Evolutionary conservation across 2,329 filamentous ascomycete genomes (phyloP), one percentile per base, ranked within the genome.

Genomic region (Lasiodiplodia sp.): DNA sequence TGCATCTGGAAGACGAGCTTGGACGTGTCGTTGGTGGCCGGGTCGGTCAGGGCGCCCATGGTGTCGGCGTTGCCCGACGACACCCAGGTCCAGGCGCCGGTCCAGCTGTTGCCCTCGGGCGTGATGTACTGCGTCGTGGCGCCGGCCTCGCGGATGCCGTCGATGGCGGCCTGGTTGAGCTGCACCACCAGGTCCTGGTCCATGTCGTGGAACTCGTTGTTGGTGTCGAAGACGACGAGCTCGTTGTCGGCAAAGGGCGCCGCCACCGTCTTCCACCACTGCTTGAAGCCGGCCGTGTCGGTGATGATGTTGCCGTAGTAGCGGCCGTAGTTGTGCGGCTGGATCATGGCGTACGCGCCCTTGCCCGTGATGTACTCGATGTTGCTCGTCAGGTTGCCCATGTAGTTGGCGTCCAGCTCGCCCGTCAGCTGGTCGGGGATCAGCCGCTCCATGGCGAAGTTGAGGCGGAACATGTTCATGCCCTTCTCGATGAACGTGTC

Each of bases 1-100:
- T 89, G 86, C 86, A 88, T 88, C 73, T 88, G 85, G 77, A 86
- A 88, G 74, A 88, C 77, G 68, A 88, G 81, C 37, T 49, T 47
- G 14, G 57, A 64, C 14, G n/a, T 37, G 37, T 18, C 67, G 73
- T 86, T 86, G 77, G 87, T 78, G 56, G 79, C 69, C 0, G 86
- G 81, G 70, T 89, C 86, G 10, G 82, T 85, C 52, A 88, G 80
- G 23, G 71, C 77, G 67, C 82, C 80, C 69, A 86, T 80, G 55
- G 79, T 78, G 4, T 80, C 79, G 44, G 69, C 79, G 72, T 85
- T 86, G 52, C 83, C 83, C 16, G 77, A 78, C 3, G 75, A 82
- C 16, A 83, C 78, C 86, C 86, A 87, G 10, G 83, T 85, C 78
- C 78, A 81, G 2, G 79, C 79, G 28, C 82, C 82, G 14, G 77